Conservation (phyloP, 257 asterid genomes). For the Sherardia arvensis region DNA sequence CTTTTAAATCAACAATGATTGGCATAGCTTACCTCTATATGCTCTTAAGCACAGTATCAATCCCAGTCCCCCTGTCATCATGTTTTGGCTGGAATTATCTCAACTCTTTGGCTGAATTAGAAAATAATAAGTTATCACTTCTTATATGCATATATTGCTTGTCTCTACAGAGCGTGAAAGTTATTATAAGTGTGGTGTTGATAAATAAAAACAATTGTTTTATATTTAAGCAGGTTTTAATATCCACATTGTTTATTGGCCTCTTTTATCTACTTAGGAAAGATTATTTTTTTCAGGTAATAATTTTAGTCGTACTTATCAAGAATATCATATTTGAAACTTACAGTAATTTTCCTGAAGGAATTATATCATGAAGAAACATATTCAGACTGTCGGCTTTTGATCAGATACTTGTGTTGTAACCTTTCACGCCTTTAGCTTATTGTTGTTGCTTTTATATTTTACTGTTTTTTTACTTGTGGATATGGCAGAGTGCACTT, state of each 20-base stretch:
- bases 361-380: background rate
- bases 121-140: background rate
- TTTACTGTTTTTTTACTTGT: conserved; percentile 8
- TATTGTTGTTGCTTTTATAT: background rate
- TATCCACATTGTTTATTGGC: background rate
- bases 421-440: background rate
- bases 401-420: background rate
- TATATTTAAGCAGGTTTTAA: background rate
- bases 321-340: background rate
- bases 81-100: background rate
- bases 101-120: background rate
- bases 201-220: background rate
- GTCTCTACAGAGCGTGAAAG: background rate
- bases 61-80: background rate
- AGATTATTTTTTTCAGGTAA: background rate
- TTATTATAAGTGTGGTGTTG: background rate
- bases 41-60: background rate
- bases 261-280: background rate
- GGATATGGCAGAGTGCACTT: conserved; percentile 44
- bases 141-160: background rate
- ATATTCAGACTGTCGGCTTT: background rate
- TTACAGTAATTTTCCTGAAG: background rate
- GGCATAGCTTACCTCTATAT: background rate
- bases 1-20: background rate
- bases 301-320: background rate